phyloP scores from a whole-genome alignment of 257 asterid genomes.

The Petunia secreta region DNA sequence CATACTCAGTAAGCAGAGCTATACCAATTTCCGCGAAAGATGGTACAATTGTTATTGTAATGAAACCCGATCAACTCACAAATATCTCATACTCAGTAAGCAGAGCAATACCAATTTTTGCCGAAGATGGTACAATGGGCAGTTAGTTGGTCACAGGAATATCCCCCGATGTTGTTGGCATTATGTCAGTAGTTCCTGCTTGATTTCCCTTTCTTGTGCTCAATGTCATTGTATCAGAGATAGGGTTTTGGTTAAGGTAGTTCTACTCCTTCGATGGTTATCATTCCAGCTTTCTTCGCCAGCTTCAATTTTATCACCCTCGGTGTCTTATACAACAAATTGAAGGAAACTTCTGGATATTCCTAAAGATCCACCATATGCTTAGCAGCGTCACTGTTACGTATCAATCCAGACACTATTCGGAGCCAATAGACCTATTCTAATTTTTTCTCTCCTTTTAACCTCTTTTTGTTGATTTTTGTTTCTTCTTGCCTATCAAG shows the following conservation, averaged over 20 bases:
- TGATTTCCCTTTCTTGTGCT: background rate
- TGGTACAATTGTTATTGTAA: background rate
- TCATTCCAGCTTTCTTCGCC: background rate
- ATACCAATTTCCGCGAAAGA: background rate
- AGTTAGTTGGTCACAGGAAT: background rate
- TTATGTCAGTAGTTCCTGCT: background rate
- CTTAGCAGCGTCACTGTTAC: background rate
- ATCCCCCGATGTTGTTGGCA: background rate
- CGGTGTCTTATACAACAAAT: background rate
- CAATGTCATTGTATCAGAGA: background rate
- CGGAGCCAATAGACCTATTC: background rate
- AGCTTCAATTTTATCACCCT: background rate
- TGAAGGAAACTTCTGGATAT: background rate
- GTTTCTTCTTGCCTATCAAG: background rate
- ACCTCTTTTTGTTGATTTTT: background rate
- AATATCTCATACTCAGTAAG: background rate
- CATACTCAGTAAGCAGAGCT: background rate
- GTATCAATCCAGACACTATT: background rate
- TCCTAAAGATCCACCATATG: background rate
- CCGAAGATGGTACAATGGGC: background rate
- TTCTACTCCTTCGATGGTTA: background rate
- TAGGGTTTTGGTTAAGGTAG: background rate
- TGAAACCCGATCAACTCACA: background rate
- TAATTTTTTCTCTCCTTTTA: slow-evolving; percentile 3
- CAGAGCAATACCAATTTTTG: background rate